phyloP scores from a whole-genome alignment of 2,329 filamentous ascomycete species.

The Davidsoniella virescens region DNA sequence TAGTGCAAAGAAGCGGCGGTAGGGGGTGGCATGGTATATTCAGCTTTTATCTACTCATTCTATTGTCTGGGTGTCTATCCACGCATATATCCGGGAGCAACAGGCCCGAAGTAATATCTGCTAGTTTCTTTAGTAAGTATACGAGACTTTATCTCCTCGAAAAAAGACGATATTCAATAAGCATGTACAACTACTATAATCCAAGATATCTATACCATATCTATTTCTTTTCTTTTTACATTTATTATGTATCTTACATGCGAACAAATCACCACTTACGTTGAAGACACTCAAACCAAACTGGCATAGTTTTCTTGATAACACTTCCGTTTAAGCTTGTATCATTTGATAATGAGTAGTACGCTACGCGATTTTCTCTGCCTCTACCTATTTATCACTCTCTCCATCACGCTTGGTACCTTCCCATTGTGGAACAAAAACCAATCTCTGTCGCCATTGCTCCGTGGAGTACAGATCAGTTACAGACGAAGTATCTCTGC shows the following conservation, averaged over 20 bases:
- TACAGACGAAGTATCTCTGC: neutral
- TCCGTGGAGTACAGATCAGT: slow-evolving; percentile 18
- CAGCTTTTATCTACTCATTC: too few species aligned
- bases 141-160: neutral
- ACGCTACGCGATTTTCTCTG: too few species aligned
- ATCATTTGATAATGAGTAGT: neutral
- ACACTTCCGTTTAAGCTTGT: neutral
- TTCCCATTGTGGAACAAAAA: slow-evolving; percentile 30
- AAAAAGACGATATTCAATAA: too few species aligned
- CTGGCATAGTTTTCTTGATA: neutral
- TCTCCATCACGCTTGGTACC: slow-evolving; percentile 4
- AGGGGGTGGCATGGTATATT: too few species aligned
- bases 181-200: too few species aligned
- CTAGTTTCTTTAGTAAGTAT: neutral
- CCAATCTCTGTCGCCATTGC: slow-evolving; percentile 25
- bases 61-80: too few species aligned
- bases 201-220: too few species aligned
- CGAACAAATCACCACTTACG: too few species aligned
- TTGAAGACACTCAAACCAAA: too few species aligned
- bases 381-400: neutral
- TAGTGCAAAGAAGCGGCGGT: neutral
- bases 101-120: neutral
- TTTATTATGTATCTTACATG: too few species aligned
- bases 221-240: too few species aligned
- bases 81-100: too few species aligned